Evolutionary conservation across 306 rosid species (phyloP).

Genomic region (Citrullus mucosospermus): DNA sequence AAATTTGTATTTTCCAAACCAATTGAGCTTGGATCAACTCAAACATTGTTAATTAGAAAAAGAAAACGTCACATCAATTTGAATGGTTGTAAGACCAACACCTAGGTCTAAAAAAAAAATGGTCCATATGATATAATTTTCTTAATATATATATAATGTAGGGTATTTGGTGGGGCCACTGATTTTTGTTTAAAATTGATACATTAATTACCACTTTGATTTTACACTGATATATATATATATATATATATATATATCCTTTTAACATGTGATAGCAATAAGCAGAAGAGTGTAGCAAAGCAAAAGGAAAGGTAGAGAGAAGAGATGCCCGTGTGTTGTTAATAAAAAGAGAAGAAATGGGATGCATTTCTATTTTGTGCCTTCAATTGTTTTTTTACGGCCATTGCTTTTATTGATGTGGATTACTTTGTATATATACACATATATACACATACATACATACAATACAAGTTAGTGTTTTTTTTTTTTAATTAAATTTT

Average conservation of each 20-base stretch:
- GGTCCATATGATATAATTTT: background rate
- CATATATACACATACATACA: too few relatives aligned
- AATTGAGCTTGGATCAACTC: too few relatives aligned
- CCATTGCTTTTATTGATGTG: background rate
- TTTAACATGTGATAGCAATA: background rate
- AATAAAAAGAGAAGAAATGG: background rate
- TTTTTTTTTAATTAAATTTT: too few relatives aligned
- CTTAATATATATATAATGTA: background rate
- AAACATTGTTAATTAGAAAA: too few relatives aligned
- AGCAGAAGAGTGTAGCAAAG: background rate
- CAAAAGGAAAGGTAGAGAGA: background rate
- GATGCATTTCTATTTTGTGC: background rate
- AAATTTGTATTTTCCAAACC: too few relatives aligned
- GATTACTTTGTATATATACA: background rate
- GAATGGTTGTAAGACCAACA: background rate
- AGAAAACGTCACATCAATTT: too few relatives aligned
- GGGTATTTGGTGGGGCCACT: background rate
- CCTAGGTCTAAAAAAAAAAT: background rate
- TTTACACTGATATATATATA: background rate
- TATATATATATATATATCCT: background rate
- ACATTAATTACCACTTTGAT: background rate
- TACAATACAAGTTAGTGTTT: too few relatives aligned
- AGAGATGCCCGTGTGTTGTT: constrained; percentile 3
- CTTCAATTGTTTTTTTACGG: background rate
- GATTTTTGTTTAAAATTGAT: background rate